Evolutionary conservation across 2,329 filamentous ascomycete genomes (phyloP).

Genomic region (Orbilia quercus): DNA sequence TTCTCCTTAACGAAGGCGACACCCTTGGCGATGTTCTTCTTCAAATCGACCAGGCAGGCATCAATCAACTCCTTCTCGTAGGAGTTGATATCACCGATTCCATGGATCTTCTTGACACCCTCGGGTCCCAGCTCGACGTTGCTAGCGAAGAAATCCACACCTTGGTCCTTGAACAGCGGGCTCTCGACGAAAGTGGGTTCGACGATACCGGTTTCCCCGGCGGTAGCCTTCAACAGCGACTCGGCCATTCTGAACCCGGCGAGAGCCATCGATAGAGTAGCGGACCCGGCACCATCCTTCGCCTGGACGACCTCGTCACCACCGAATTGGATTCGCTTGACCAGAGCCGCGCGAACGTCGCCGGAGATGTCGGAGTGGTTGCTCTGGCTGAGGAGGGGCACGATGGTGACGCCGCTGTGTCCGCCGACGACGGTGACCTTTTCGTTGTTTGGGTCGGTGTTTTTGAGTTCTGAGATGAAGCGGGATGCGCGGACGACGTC

Average conservation of each 20-base stretch:
- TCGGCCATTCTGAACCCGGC: slow-evolving; percentile 87
- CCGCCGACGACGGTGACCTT: slow-evolving; percentile 96
- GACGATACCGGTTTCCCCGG: slow-evolving; percentile 92
- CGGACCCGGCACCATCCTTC: slow-evolving; percentile 96
- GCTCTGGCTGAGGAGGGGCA: slow-evolving; percentile 95
- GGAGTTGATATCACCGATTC: slow-evolving; percentile 83
- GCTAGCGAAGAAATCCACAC: slow-evolving; percentile 95
- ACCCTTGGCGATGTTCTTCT: slow-evolving; percentile 67
- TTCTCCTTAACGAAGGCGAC: slow-evolving; percentile 59
- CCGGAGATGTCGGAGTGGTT: slow-evolving; percentile 84
- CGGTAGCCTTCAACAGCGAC: slow-evolving; percentile 88
- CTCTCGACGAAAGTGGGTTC: slow-evolving; percentile 98
- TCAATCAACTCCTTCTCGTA: slow-evolving; percentile 91
- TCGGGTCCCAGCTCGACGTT: slow-evolving; percentile 95
- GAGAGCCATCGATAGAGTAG: slow-evolving; percentile 98
- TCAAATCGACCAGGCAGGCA: slow-evolving; percentile 82
- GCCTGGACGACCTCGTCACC: slow-evolving; percentile 99
- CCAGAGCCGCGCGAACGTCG: slow-evolving; percentile 77
- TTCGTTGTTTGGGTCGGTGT: slow-evolving; percentile 88
- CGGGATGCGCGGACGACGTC: slow-evolving; percentile 97
- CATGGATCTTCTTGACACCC: slow-evolving; percentile 92
- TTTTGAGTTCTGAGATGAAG: slow-evolving; percentile 96
- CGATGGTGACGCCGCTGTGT: slow-evolving; percentile 98
- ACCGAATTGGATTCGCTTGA: slow-evolving; percentile 97
- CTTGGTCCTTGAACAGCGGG: slow-evolving; percentile 98